Base-by-base conservation (phyloP, 2,329 filamentous ascomycete species). In the Coniella vitis region DNA sequence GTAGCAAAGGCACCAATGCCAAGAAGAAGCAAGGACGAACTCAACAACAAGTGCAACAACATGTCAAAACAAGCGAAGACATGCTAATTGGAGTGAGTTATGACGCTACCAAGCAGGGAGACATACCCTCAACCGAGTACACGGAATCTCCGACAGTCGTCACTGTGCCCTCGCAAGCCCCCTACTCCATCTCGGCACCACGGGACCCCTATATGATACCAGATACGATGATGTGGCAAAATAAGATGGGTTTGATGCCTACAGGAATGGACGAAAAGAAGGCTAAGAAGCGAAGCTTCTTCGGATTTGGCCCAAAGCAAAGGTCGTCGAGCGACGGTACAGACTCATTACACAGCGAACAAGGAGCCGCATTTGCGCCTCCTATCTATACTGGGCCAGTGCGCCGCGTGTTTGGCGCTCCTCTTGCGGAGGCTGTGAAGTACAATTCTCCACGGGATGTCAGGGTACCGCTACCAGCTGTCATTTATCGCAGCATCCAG, bases 401-500 rank as follows among this genome's bases (percentile, higher is more conserved):
- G 13, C 76, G 83, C 34, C 79, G 86, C 49, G 87, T 89, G 3
- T 98, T 98, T 63, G 93, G 93, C 2, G 85, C 87, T 29, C 81
- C 88, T 4, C 70, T 98, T 45, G 81, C 81, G 8, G 91, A 97
- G 60, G 93, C 93, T 21, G 90, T 95, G 7, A 81, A 87, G 52
- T 87, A 79, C 62, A 90, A 87, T 58, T 76, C 82, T 12, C 90
- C 90, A 0, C 67, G 73, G 12, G 87, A 89, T 49, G 74, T 87
- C 38, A 79, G 82, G 52, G 81, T 89, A 7, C 83, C 86, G 22
- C 71, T 98, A 22, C 93, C 93, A 1, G 87, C 91, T 7, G 93
- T 98, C 2, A 88, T 97, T 8, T 98, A 94, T 68, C 84, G 93
- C 49, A 96, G 90, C 62, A 87, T 98, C 54, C 88, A 97, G 65